Conservation (phyloP, 352 stramenopile species). For the Phytopythium chamaehyphon region DNA sequence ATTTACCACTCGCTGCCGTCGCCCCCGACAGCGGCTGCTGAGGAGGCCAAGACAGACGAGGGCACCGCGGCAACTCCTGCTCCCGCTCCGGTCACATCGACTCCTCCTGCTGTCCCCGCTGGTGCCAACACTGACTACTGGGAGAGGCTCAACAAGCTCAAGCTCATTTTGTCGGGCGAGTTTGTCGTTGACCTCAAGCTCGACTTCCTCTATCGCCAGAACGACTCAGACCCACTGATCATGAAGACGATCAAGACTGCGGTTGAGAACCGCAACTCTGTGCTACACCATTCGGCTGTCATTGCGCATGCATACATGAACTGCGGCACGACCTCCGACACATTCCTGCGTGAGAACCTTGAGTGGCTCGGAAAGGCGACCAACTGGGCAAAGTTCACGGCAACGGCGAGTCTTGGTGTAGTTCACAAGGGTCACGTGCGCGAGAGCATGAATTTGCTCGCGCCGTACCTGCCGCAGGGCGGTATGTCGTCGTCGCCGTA, state of each 20-base stretch:
- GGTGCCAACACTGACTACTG: conserved; percentile 72
- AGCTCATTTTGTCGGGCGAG: conserved; percentile 80
- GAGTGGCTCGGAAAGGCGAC: conserved; percentile 98
- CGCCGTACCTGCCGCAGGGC: conserved; percentile 95
- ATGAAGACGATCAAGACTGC: conserved; percentile 94
- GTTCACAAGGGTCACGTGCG: conserved; percentile 98
- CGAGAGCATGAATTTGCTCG: conserved; percentile 96
- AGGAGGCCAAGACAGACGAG: conserved; percentile 39
- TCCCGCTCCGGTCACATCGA: conserved; percentile 21
- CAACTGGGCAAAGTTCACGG: conserved; percentile 99
- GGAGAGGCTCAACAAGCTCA: conserved; percentile 82
- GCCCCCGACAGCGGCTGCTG: conserved; percentile 24
- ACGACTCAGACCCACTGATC: conserved; percentile 88
- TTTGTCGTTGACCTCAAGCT: conserved; percentile 93
- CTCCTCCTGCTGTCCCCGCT: conserved; percentile 30
- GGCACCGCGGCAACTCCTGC: conserved; percentile 12
- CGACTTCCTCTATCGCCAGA: conserved; percentile 91
- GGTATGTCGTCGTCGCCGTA: conserved; percentile 91
- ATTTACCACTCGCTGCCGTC: conserved; percentile 87
- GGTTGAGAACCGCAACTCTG: conserved; percentile 94
- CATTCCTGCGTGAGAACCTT: conserved; percentile 97
- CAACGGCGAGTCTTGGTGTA: conserved; percentile 97
- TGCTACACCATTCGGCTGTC: conserved; percentile 98
- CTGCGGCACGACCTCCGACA: conserved; percentile 96
- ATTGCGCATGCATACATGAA: conserved; percentile 97